These are phyloP conservation scores for Chaetomiaceae sp. DNA, from an alignment of 2,329 filamentous ascomycete species.

Conservation along the genomic window DNA sequence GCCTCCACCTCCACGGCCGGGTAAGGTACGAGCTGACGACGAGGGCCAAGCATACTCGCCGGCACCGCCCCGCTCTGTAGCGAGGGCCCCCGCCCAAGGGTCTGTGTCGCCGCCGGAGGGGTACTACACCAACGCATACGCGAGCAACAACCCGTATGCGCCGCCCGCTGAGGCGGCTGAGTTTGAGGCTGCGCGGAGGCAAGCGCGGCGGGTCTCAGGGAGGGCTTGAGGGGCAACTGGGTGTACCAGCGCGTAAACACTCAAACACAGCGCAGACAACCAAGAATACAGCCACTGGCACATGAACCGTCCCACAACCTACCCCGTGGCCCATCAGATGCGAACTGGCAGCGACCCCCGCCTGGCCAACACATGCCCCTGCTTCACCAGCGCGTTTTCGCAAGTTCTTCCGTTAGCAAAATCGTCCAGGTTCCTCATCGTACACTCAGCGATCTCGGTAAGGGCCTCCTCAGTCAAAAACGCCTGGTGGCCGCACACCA, in stretches of 20 bases:
- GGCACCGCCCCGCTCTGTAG: neutral
- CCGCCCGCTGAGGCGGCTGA: slow-evolving; percentile 15
- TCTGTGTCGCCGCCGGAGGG: slow-evolving; percentile 7
- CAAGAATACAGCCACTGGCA: no score
- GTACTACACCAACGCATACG: slow-evolving; percentile 17
- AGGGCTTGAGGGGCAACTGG: no score
- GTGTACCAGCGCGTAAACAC: no score
- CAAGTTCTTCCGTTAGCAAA: slow-evolving; percentile 35
- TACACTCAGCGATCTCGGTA: slow-evolving; percentile 57
- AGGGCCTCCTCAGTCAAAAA: slow-evolving; percentile 66
- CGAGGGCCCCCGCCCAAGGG: slow-evolving; percentile 7
- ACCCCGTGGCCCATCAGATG: slow-evolving; percentile 25
- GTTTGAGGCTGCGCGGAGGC: slow-evolving; percentile 16
- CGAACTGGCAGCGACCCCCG: slow-evolving; percentile 35
- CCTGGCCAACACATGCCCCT: slow-evolving; percentile 24
- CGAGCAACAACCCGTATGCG: slow-evolving; percentile 13
- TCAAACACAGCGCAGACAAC: no score
- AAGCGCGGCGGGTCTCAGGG: slow-evolving; percentile 5
- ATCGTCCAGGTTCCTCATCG: slow-evolving; percentile 52
- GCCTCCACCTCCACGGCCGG: slow-evolving; percentile 31
- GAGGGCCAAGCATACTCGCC: slow-evolving; percentile 11
- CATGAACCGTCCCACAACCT: neutral
- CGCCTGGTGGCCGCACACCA: slow-evolving; percentile 64
- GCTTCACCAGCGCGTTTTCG: slow-evolving; percentile 35
- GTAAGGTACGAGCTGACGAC: slow-evolving; percentile 31